A percentile compares a stretch with the other conserved stretches of the same genome.
Evolutionary conservation across 129 eudicot genomes (phyloP).

Genomic region (Artemisia argyi): DNA sequence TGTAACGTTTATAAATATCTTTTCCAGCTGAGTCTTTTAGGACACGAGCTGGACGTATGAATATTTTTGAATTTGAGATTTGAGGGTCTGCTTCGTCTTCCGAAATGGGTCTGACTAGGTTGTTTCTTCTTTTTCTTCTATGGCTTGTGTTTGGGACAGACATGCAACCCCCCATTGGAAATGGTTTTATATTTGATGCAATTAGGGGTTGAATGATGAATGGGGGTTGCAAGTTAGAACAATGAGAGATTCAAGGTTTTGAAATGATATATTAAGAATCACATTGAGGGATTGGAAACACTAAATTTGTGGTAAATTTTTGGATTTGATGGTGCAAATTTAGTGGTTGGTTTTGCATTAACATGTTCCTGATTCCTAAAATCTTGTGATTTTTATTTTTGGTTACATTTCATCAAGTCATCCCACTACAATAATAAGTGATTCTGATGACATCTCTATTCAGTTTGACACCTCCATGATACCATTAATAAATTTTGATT

Average conservation of each 20-base stretch:
- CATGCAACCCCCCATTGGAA: slow-evolving; percentile 72
- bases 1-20: slow-evolving; percentile 45
- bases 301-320: slow-evolving; percentile 16
- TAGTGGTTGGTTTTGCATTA: slow-evolving; percentile 3
- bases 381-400: slow-evolving; percentile 10
- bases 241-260: slow-evolving; percentile 19
- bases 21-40: slow-evolving; percentile 44
- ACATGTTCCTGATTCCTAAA: neutral
- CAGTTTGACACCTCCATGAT: no score
- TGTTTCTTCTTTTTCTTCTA: slow-evolving; percentile 27
- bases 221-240: slow-evolving; percentile 34
- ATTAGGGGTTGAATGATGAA: slow-evolving; percentile 31
- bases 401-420: neutral
- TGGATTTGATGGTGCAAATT: slow-evolving; percentile 24
- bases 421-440: no score
- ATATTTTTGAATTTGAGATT: slow-evolving; percentile 11
- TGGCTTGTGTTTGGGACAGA: slow-evolving; percentile 44
- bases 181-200: slow-evolving; percentile 4
- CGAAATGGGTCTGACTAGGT: slow-evolving; percentile 12
- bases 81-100: slow-evolving; percentile 2
- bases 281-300: slow-evolving; percentile 17
- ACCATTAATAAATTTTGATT: no score
- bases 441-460: no score
- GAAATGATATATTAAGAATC: slow-evolving; percentile 8
- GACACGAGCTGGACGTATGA: slow-evolving; percentile 38